Percentiles rank a stretch among this genome's conserved stretches.
phyloP scores from a whole-genome alignment of 2,329 filamentous ascomycete species.

The Dactylellina leptospora region DNA sequence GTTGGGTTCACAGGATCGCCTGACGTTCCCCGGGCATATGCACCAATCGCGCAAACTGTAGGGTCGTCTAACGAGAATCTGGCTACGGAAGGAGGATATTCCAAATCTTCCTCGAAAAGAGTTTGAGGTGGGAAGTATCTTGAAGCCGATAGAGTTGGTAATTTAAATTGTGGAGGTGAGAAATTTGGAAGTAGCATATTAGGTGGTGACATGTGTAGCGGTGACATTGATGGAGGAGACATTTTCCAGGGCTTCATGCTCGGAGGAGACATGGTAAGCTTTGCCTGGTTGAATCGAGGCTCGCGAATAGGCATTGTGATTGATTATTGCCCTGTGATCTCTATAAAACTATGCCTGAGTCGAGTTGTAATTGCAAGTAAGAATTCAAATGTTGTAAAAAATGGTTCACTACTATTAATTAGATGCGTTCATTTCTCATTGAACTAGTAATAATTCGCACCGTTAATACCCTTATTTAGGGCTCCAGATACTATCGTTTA shows the following conservation, averaged over 20 bases:
- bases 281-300: slow-evolving; percentile 54
- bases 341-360: too few species aligned
- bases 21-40: slow-evolving; percentile 39
- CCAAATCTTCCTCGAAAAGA: slow-evolving; percentile 49
- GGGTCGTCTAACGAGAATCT: slow-evolving; percentile 52
- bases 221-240: slow-evolving; percentile 53
- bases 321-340: background rate
- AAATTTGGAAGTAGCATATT: slow-evolving; percentile 55
- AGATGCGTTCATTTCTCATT: too few species aligned
- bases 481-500: too few species aligned
- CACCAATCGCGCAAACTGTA: slow-evolving; percentile 52
- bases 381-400: too few species aligned
- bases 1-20: slow-evolving; percentile 48
- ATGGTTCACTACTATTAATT: too few species aligned
- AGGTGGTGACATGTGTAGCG: slow-evolving; percentile 54
- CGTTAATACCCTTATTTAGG: too few species aligned
- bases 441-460: too few species aligned
- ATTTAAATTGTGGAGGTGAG: slow-evolving; percentile 52
- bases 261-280: slow-evolving; percentile 55
- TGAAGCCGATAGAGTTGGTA: slow-evolving; percentile 53
- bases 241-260: slow-evolving; percentile 56
- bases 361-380: too few species aligned
- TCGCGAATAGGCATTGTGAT: slow-evolving; percentile 52
- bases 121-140: slow-evolving; percentile 53
- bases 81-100: slow-evolving; percentile 46